phyloP scores from a whole-genome alignment of 2,329 filamentous ascomycete species.

The Ascocoryne sarcoides region DNA sequence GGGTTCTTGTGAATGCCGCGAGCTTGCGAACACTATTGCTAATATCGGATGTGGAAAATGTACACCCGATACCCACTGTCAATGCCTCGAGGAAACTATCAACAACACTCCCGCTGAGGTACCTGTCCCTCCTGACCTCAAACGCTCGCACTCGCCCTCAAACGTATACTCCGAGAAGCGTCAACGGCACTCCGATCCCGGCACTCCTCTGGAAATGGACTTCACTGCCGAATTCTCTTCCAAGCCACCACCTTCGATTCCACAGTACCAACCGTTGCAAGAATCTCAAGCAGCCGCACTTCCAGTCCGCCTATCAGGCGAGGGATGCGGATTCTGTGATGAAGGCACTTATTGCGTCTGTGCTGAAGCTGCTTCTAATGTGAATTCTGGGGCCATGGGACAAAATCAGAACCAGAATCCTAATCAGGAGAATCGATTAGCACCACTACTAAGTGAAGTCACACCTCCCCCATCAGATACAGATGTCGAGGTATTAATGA shows the following conservation, averaged over 20 bases:
- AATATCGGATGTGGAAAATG: slow-evolving; percentile 57
- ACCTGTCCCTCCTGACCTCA: slow-evolving; percentile 16
- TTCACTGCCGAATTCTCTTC: slow-evolving; percentile 59
- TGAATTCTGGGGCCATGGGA: slow-evolving; percentile 20
- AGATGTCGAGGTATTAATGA: slow-evolving; percentile 50
- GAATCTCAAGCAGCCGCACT: neutral
- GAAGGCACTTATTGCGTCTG: slow-evolving; percentile 78
- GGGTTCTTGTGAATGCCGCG: slow-evolving; percentile 53
- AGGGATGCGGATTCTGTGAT: slow-evolving; percentile 74
- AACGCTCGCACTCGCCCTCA: slow-evolving; percentile 26
- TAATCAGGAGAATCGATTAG: slow-evolving; percentile 27
- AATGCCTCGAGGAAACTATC: slow-evolving; percentile 43
- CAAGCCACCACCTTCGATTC: slow-evolving; percentile 25
- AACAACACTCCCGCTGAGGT: slow-evolving; percentile 9
- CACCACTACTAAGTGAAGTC: slow-evolving; percentile 39
- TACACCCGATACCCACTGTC: slow-evolving; percentile 51
- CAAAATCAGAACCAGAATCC: neutral
- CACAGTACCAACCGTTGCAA: neutral
- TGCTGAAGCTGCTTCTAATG: slow-evolving; percentile 46
- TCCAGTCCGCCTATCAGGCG: slow-evolving; percentile 38
- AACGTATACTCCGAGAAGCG: slow-evolving; percentile 41
- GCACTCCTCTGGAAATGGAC: slow-evolving; percentile 55
- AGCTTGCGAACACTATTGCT: slow-evolving; percentile 46
- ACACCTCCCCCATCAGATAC: slow-evolving; percentile 44
- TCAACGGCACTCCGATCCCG: slow-evolving; percentile 39